Evolutionary conservation across 169 alveolate species (phyloP), one percentile per base, ranked within the genome.

Genomic region (Eimeria acervulina): DNA sequence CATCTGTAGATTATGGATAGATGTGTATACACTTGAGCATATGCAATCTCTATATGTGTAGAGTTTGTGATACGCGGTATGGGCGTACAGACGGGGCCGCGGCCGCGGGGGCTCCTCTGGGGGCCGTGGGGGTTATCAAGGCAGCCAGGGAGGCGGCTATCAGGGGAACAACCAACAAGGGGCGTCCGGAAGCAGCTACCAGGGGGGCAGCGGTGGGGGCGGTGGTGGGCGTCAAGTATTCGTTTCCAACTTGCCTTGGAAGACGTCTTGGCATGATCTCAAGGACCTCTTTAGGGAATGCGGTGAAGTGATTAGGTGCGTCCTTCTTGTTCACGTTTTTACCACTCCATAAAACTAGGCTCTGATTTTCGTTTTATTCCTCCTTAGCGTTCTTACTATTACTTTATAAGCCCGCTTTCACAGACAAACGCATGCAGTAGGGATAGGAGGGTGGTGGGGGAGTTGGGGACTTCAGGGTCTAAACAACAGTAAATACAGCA

Each of bases 251-350:
- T 36, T 95, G 87, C 95, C 97, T 17, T 95, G 97, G 97, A 81
- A 92, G 93, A 95, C 97, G 0, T 92, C 97, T 19, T 95, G 97
- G 97, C 97, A 95, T 17, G 97, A 95, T 12, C 95, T 95, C 28
- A 95, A 95, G 87, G 97, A 95, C 72, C 90, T 95, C 21, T 95
- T 95, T 95, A 81, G 96, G 28, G 96, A 95, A 42, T 95, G 96
- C 93, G 97, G 97, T 2, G 97, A 91, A 8, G 95, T 95, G 72
- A 91, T 95, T 78, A 51, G 96, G 96, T 95, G 44, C 38, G 96
- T 42, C 42, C 40, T 26, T 17, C 85, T 13, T 72, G 17, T 36
- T 10, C 10, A 33, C 84, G n/a, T 72, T 7, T 33, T 17, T 51
- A 17, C 59, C 6, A 17, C 59, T 10, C 15, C 15, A 51, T 51